Evolutionary conservation across 2,329 filamentous ascomycete genomes (phyloP), one percentile per base, ranked within the genome.

Genomic region (Colletotrichum ledebouriae): DNA sequence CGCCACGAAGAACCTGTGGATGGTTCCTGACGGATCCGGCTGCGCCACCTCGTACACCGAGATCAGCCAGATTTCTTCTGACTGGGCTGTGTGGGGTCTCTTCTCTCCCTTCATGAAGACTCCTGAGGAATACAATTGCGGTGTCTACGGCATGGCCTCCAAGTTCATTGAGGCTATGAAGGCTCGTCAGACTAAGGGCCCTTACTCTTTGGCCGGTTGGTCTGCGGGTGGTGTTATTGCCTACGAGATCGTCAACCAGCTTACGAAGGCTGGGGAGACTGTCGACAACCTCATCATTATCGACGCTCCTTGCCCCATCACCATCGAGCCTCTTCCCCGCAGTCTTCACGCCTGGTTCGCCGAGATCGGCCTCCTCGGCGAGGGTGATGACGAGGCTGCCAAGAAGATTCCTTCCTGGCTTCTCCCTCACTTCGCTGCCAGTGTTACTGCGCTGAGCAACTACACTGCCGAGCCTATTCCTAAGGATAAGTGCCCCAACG

Each of bases 141-240:
- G 86, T 71, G 84, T 89, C 60, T 82, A 86, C 70, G 85, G 85
- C 29, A 84, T 89, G 69, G 83, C 86, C 34, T 76, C 82, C 41
- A 82, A 87, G 72, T 90, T 73, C 46, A 73, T 78, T 49, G 69
- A 12, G 66, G 75, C 93, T 78, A 91, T 94, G 78, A 90, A 89
- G 78, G 86, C 88, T 5, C 89, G 90, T 58, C 91, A 94, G 78
- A 88, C 90, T 3, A 74, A 82, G 22, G 92, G 92, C 0, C 89
- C 90, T 0, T 93, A 92, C 78, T 84, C 85, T 58, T 78, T 94
- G 1, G 86, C 88, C 15, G 92, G 92, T 25, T 94, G 91, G 92
- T 92, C 88, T n/a, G 91, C 90, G 1, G 92, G 92, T 29, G 91
- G 92, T 41, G 90, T 93, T 55, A 89, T 90, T 67, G 90, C 91